Evolutionary conservation across 345 rosid genomes (phyloP).

Genomic region (Eucalyptus tenuipes): DNA sequence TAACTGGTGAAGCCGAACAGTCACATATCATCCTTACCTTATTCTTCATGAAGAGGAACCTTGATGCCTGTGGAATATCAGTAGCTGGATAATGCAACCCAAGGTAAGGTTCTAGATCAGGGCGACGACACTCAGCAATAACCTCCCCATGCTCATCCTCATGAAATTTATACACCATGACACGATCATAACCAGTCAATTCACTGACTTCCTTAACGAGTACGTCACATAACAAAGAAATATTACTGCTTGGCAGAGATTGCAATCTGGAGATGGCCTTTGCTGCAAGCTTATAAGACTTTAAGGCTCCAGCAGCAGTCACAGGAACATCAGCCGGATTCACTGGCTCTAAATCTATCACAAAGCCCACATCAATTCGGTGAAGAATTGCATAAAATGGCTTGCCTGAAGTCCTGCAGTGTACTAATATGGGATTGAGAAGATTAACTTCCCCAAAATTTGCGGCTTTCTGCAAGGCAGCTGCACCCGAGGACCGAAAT

Average conservation of each 20-base stretch:
- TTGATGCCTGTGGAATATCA: slow-evolving; percentile 84
- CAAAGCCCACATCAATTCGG: slow-evolving; percentile 59
- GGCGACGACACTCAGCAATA: slow-evolving; percentile 43
- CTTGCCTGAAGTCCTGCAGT: slow-evolving; percentile 52
- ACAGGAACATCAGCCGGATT: slow-evolving; percentile 69
- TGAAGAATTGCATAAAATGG: slow-evolving; percentile 79
- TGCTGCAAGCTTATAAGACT: slow-evolving; percentile 72
- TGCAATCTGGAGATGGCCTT: slow-evolving; percentile 79
- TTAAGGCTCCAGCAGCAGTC: slow-evolving; percentile 78
- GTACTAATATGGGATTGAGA: slow-evolving; percentile 60
- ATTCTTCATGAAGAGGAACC: slow-evolving; percentile 75
- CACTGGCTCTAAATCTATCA: slow-evolving; percentile 78
- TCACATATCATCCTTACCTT: slow-evolving; percentile 86
- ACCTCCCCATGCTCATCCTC: slow-evolving; percentile 95
- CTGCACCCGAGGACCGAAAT: slow-evolving; percentile 42
- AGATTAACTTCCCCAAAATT: slow-evolving; percentile 58
- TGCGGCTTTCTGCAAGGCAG: slow-evolving; percentile 63
- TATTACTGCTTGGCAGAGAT: slow-evolving; percentile 52
- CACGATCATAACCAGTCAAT: slow-evolving; percentile 71
- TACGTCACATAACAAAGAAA: slow-evolving; percentile 47
- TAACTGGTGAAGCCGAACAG: slow-evolving; percentile 47
- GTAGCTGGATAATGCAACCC: slow-evolving; percentile 86
- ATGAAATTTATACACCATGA: slow-evolving; percentile 81
- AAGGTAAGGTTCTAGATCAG: slow-evolving; percentile 55
- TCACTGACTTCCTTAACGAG: slow-evolving; percentile 70